These are phyloP conservation scores for Lachancea sp. DNA, from an alignment of 805 yeast genomes.

Conservation along the genomic window DNA sequence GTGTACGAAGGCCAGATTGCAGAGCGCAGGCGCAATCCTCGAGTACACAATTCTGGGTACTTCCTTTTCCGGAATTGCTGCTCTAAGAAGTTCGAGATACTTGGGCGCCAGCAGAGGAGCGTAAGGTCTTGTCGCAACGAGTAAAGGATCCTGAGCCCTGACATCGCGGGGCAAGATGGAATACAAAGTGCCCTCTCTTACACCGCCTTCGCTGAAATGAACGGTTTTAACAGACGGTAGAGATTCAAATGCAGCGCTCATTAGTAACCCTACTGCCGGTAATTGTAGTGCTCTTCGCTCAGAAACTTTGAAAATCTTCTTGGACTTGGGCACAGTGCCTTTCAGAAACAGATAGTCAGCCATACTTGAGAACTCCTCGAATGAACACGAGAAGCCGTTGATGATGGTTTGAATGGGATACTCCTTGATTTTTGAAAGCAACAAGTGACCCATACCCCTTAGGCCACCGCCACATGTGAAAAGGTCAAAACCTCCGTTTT, in stretches of 20 bases:
- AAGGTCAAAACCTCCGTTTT: constrained; percentile 54
- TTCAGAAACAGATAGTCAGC: constrained; percentile 48
- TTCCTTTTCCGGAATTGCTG: constrained; percentile 50
- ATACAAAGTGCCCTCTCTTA: constrained; percentile 68
- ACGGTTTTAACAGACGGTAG: constrained; percentile 55
- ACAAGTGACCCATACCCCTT: constrained; percentile 59
- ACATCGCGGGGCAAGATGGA: constrained; percentile 52
- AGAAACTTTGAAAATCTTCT: constrained; percentile 55
- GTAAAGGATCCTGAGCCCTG: constrained; percentile 59
- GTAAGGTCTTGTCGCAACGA: constrained; percentile 64
- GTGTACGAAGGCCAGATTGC: constrained; percentile 70
- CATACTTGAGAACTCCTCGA: constrained; percentile 44
- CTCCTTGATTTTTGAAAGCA: constrained; percentile 44
- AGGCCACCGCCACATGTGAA: constrained; percentile 73
- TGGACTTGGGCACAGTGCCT: constrained; percentile 39
- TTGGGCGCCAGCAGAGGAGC: constrained; percentile 58
- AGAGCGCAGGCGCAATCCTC: constrained; percentile 62
- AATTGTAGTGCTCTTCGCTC: constrained; percentile 59
- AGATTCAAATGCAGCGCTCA: constrained; percentile 56
- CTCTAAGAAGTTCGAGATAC: constrained; percentile 46
- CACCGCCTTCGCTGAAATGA: constrained; percentile 71
- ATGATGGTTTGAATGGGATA: constrained; percentile 68
- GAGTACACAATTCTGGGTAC: constrained; percentile 53
- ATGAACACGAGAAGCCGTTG: constrained; percentile 59
- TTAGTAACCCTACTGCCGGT: constrained; percentile 61